phyloP scores from a whole-genome alignment of 2,329 filamentous ascomycete species.

The Chalaropsis ovoidea region DNA sequence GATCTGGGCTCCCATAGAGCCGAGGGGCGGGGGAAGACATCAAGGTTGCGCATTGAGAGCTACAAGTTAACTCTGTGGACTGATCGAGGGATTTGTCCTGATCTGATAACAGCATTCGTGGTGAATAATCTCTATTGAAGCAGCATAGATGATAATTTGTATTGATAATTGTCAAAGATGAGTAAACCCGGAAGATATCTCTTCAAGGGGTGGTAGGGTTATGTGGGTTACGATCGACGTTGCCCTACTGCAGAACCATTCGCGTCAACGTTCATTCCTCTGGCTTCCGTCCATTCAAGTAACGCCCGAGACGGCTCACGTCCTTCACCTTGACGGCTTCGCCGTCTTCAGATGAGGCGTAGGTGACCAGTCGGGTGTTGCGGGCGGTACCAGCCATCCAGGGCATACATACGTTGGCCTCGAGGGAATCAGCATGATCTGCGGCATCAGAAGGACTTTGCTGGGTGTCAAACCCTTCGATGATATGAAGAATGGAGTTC shows the following conservation, averaged over 20 bases:
- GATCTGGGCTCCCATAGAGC: not conserved
- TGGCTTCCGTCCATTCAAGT: conserved; percentile 50
- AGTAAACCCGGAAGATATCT: not conserved
- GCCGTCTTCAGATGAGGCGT: conserved; percentile 1
- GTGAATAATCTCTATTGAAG: too few species aligned
- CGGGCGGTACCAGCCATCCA: conserved; percentile 16
- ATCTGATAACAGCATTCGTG: too few species aligned
- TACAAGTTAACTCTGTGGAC: not conserved
- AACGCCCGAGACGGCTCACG: conserved; percentile 52
- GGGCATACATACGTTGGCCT: conserved; percentile 29
- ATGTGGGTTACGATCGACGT: not conserved
- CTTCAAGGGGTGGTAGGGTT: not conserved
- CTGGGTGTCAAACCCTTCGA: conserved; percentile 33
- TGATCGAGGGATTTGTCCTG: not conserved
- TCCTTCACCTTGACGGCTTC: conserved; percentile 45
- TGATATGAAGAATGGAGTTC: conserved; percentile 45
- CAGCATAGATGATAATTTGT: not conserved
- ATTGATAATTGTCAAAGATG: not conserved
- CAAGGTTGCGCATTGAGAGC: not conserved
- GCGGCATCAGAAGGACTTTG: conserved; percentile 27
- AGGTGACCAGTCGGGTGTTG: conserved; percentile 8
- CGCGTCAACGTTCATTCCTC: conserved; percentile 30
- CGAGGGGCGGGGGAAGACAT: not conserved
- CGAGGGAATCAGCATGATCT: conserved; percentile 33
- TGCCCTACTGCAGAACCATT: too few species aligned